Base-by-base conservation (phyloP, 352 stramenopile genomes). In the Stramenopiles sp. region DNA sequence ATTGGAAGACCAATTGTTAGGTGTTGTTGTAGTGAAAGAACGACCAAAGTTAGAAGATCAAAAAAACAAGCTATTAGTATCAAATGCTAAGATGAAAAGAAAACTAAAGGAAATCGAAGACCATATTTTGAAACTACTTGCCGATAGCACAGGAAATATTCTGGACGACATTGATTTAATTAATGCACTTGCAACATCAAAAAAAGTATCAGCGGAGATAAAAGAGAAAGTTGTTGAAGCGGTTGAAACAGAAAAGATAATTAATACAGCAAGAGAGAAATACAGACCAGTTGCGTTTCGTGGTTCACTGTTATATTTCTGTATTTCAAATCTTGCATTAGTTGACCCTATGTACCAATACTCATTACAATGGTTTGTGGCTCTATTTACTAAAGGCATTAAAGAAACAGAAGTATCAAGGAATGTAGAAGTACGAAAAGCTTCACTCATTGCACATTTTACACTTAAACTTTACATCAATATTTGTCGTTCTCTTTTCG, bases 321-420 rank as follows among this genome's bases (percentile, higher is more conserved):
- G 71, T 2, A 86, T 96, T 43, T 81, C 94, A 18, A 81, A 96
- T 53, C 89, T 88, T 42, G 90, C 70, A 38, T 48, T 86, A 32
- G 80, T 95, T 32, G 95, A 96, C 53, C 83, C 75, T 44, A 96
- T 96, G 81, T 96, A 96, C 60, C 81, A 95, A 60, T 94, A 81
- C 22, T 92, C 73, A 5, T 53, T 95, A 24, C 77, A 76, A 43
- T 80, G 95, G 59, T 96, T 96, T 54, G 48, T 93, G 23, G 63
- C 71, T 41, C 52, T 96, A 17, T 96, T 95, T 48, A 91, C 91
- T 67, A 71, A 76, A 34, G 88, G 71, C 0, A 95, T 95, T 75
- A 76, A 93, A 36, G 61, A 87, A 22, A 73, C 79, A 1, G 74
- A 93, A n/a, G 76, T 69, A 38, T 40, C 12, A 19, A 38, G 50